These are phyloP conservation scores for Zygosaccharomyces pseudobailii DNA, from an alignment of 1,139 yeast species.

Conservation along the genomic window DNA sequence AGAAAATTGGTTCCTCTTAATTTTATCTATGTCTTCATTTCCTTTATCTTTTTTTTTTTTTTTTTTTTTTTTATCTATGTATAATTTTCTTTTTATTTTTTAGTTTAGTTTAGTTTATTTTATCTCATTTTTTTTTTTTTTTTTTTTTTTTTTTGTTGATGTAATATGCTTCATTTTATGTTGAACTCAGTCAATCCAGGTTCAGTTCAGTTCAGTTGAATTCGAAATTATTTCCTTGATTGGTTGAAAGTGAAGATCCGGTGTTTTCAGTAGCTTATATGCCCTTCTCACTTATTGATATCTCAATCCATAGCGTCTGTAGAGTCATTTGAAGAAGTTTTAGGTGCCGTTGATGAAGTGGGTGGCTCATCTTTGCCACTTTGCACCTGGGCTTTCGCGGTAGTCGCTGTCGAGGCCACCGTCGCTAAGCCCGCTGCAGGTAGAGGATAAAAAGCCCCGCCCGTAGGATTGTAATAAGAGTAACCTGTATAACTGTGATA, in stretches of 20 bases:
- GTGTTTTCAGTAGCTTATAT: too few relatives aligned
- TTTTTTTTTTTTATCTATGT: too few relatives aligned
- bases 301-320: background rate
- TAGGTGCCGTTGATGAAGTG: background rate
- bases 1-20: too few relatives aligned
- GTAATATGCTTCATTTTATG: too few relatives aligned
- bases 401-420: background rate
- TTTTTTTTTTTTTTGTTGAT: background rate
- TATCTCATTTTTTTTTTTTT: background rate
- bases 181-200: too few relatives aligned
- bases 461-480: background rate
- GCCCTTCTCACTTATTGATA: too few relatives aligned
- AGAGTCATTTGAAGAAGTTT: background rate
- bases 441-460: background rate
- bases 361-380: background rate
- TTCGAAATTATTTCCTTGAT: too few relatives aligned
- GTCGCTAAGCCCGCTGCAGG: background rate
- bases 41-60: background rate
- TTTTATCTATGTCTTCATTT: background rate
- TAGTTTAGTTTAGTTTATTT: background rate
- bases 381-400: too few relatives aligned
- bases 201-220: too few relatives aligned
- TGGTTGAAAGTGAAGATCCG: too few relatives aligned
- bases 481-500: background rate
- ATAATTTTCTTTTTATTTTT: background rate